A percentile compares a stretch with the other conserved stretches of the same genome.
Evolutionary conservation across 2,329 filamentous ascomycete genomes (phyloP).

Genomic region (Aspergillus sp.): DNA sequence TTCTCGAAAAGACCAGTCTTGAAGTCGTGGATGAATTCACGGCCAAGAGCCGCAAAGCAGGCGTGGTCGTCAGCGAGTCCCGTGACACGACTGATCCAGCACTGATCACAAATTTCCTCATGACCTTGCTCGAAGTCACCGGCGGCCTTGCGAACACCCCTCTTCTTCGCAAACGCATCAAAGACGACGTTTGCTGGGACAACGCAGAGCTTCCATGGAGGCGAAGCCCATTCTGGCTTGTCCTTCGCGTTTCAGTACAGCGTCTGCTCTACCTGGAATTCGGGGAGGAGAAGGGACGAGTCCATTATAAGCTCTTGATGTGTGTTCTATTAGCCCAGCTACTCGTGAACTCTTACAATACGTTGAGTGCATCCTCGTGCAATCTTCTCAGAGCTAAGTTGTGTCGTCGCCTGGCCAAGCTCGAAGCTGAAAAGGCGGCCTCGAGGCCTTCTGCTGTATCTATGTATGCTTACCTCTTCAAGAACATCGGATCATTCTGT

Average conservation of each 20-base stretch:
- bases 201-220: slow-evolving; percentile 51
- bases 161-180: slow-evolving; percentile 49
- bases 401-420: slow-evolving; percentile 50
- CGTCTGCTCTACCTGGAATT: slow-evolving; percentile 41
- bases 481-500: slow-evolving; percentile 19
- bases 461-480: slow-evolving; percentile 24
- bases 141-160: slow-evolving; percentile 35
- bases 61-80: slow-evolving; percentile 41
- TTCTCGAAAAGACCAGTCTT: slow-evolving; percentile 31
- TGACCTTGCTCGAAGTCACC: slow-evolving; percentile 51
- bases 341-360: slow-evolving; percentile 32
- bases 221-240: slow-evolving; percentile 54
- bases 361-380: slow-evolving; percentile 28
- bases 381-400: slow-evolving; percentile 46
- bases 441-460: slow-evolving; percentile 3
- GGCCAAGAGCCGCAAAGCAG: slow-evolving; percentile 46
- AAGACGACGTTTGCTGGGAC: slow-evolving; percentile 53
- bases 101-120: slow-evolving; percentile 52
- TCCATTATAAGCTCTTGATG: slow-evolving; percentile 54
- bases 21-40: slow-evolving; percentile 49
- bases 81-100: slow-evolving; percentile 52
- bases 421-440: slow-evolving; percentile 38
- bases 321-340: slow-evolving; percentile 41
- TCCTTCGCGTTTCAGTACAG: slow-evolving; percentile 51
- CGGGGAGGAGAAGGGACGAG: slow-evolving; percentile 36